phyloP scores from a whole-genome alignment of 805 yeast species.

The Yamadazyma philogaea region DNA sequence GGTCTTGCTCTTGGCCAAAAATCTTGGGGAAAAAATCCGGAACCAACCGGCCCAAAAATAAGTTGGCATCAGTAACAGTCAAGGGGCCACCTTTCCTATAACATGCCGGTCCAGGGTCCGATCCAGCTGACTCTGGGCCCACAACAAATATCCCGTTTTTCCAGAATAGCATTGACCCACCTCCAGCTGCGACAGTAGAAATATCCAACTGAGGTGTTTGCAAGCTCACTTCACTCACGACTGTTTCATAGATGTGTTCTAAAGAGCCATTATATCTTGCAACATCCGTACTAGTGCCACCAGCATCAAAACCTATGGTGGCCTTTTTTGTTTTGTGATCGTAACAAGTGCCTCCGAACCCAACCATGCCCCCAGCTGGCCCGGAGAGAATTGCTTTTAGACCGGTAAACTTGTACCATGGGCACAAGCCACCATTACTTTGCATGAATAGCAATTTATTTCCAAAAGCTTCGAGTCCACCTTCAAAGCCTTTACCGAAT shows the following conservation, averaged over 20 bases:
- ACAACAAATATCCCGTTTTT: constrained; percentile 38
- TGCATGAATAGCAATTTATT: constrained; percentile 83
- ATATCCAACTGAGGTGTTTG: constrained; percentile 45
- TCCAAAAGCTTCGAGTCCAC: constrained; percentile 41
- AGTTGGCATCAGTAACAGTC: constrained; percentile 39
- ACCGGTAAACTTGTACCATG: constrained; percentile 81
- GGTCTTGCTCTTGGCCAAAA: constrained; percentile 36
- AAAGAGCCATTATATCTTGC: constrained; percentile 39
- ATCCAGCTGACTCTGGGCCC: constrained; percentile 41
- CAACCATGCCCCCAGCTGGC: constrained; percentile 98
- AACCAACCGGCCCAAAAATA: constrained; percentile 32
- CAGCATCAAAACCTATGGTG: constrained; percentile 43
- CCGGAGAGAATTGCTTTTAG: constrained; percentile 87
- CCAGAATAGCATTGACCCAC: constrained; percentile 40
- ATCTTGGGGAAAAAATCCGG: constrained; percentile 38
- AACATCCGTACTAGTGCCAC: constrained; percentile 47
- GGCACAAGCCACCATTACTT: constrained; percentile 92
- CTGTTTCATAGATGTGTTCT: constrained; percentile 44
- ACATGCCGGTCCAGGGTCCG: constrained; percentile 42
- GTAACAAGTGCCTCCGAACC: constrained; percentile 81
- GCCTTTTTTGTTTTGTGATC: constrained; percentile 27
- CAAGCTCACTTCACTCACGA: constrained; percentile 41
- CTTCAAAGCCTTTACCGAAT: constrained; percentile 40
- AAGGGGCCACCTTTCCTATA: constrained; percentile 39
- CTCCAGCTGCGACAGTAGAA: constrained; percentile 48